Evolutionary conservation across 148 eudicot species (phyloP).

Genomic region (Drosera capensis): DNA sequence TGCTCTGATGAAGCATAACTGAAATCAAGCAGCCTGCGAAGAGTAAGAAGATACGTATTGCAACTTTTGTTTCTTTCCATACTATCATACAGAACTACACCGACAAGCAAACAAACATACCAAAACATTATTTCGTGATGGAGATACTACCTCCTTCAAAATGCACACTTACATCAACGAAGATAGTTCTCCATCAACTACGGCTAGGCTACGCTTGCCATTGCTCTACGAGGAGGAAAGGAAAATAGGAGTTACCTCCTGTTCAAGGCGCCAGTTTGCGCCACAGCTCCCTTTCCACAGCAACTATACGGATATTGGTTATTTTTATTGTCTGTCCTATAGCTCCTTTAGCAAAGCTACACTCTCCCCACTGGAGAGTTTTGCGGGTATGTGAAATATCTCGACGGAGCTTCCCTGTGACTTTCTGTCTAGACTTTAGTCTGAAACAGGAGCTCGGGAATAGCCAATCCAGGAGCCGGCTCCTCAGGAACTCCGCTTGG

Average conservation of each 20-base stretch:
- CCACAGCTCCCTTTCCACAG: not conserved
- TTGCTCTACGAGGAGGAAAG: not conserved
- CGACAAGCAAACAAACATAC: not conserved
- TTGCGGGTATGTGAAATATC: conserved; percentile 33
- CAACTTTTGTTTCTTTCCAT: not conserved
- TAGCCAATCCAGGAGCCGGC: conserved; percentile 10
- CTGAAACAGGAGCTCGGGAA: conserved; percentile 8
- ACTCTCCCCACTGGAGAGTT: conserved; percentile 64
- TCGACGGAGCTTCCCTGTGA: conserved; percentile 26
- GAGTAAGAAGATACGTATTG: too few relatives aligned
- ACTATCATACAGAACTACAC: not conserved
- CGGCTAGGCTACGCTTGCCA: not conserved
- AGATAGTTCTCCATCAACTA: not conserved
- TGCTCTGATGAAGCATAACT: too few relatives aligned
- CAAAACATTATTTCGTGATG: not conserved
- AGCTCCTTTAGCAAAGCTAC: conserved; percentile 2
- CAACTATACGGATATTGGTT: too few relatives aligned
- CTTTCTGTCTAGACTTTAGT: conserved; percentile 11
- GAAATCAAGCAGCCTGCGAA: too few relatives aligned
- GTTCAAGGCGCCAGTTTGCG: too few relatives aligned
- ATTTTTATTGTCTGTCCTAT: too few relatives aligned
- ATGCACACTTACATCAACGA: not conserved
- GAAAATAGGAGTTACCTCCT: not conserved
- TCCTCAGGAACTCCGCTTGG: conserved; percentile 15
- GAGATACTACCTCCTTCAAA: not conserved